Evolutionary conservation across 176 grass and related monocot species (phyloP).

Genomic region (Cenchrus purpureus): DNA sequence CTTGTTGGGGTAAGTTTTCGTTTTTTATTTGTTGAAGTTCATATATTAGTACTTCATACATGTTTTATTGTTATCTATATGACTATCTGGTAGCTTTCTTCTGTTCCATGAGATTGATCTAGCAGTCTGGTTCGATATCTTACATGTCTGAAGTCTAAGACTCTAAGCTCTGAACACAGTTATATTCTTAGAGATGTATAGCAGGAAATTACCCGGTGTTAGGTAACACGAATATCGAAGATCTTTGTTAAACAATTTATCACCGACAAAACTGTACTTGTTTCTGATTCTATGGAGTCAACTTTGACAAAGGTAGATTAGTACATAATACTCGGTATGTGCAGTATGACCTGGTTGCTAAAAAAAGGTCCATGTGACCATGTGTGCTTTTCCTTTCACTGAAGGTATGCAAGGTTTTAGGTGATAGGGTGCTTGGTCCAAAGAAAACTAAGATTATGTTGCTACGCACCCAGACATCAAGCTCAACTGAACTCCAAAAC

Average conservation of each 20-base stretch:
- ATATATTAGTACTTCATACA: neutral
- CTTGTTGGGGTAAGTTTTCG: slow-evolving; percentile 64
- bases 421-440: neutral
- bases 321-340: neutral
- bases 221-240: neutral
- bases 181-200: neutral
- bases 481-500: neutral
- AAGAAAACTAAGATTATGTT: neutral
- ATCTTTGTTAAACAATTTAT: neutral
- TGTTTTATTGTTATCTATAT: neutral
- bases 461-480: neutral
- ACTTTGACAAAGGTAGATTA: slow-evolving; percentile 7
- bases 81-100: neutral
- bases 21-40: neutral
- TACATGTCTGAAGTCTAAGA: neutral
- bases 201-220: neutral
- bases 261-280: neutral
- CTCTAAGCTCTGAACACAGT: neutral
- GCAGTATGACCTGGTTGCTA: neutral
- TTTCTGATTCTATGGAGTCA: neutral
- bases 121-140: neutral
- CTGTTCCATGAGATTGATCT: neutral
- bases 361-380: neutral
- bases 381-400: neutral
- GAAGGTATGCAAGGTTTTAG: neutral